Evolutionary conservation across 73 alveolate genomes (phyloP).

Genomic region (Symbiodinium pilosum): DNA sequence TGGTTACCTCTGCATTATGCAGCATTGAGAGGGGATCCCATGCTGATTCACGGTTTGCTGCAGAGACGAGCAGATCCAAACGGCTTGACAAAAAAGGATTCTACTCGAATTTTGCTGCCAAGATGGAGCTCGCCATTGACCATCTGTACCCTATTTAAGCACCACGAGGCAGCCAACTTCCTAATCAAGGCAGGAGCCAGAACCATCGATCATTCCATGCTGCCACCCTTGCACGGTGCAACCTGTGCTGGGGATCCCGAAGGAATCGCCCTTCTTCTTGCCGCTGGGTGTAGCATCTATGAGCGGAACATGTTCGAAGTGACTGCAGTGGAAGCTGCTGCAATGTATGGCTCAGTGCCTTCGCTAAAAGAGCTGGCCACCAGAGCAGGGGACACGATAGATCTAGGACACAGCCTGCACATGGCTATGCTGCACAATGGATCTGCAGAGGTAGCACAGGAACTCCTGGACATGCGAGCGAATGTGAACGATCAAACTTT

Average conservation of each 20-base stretch:
- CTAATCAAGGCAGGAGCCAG: not conserved
- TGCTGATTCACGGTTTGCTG: not conserved
- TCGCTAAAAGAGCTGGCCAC: not conserved
- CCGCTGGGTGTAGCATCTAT: not conserved
- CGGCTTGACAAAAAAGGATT: not conserved
- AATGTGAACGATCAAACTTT: too few species aligned
- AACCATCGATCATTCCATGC: not conserved
- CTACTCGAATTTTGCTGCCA: not conserved
- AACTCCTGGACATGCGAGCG: too few species aligned
- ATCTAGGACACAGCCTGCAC: too few species aligned
- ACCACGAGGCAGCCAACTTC: not conserved
- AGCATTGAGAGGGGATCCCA: not conserved
- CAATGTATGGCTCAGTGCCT: not conserved
- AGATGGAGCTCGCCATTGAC: not conserved
- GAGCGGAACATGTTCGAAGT: not conserved
- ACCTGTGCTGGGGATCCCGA: not conserved
- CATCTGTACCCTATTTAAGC: not conserved
- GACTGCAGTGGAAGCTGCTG: not conserved
- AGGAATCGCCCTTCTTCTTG: not conserved
- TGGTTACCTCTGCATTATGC: conserved; percentile 23
- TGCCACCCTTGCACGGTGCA: not conserved
- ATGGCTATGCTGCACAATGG: too few species aligned
- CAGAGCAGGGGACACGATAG: too few species aligned
- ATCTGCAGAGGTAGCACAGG: too few species aligned
- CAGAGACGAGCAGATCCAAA: not conserved